phyloP scores from a whole-genome alignment of 805 yeast species.

The Candida insectalens region DNA sequence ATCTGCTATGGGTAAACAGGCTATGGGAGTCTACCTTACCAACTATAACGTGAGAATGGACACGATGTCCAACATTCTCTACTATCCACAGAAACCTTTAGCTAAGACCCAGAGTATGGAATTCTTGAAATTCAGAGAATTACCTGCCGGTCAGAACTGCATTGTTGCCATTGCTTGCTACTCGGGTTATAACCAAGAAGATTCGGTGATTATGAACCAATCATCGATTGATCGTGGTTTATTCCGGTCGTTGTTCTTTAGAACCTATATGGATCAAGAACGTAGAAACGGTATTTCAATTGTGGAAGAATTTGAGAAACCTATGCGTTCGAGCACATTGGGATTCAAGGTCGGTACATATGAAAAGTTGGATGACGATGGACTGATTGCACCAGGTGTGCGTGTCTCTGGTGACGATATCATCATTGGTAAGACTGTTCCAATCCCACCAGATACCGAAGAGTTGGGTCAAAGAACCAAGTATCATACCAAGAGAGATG shows the following conservation, averaged over 20 bases:
- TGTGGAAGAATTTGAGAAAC: constrained; percentile 96
- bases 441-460: constrained; percentile 98
- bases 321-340: constrained; percentile 87
- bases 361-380: constrained; percentile 97
- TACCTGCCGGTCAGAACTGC: constrained; percentile 99
- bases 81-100: constrained; percentile 95
- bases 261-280: constrained; percentile 98
- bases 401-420: constrained; percentile 99
- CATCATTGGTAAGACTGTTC: constrained; percentile 97
- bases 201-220: constrained; percentile 99
- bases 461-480: constrained; percentile 98
- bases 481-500: constrained; percentile 97
- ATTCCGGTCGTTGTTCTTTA: constrained; percentile 89
- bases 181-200: constrained; percentile 98
- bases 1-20: constrained; percentile 99
- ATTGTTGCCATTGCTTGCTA: constrained; percentile 97
- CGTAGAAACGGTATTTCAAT: constrained; percentile 98
- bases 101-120: constrained; percentile 99
- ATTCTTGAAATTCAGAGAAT: constrained; percentile 89
- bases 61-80: constrained; percentile 96
- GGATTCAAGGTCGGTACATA: constrained; percentile 97
- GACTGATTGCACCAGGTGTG: constrained; percentile 95
- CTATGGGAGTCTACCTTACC: constrained; percentile 97
- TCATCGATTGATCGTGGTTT: constrained; percentile 94
- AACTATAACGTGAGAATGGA: constrained; percentile 97